These are phyloP conservation scores for Hyaloscypha finlandica DNA, from an alignment of 495 filamentous ascomycete genomes.

Conservation along the genomic window DNA sequence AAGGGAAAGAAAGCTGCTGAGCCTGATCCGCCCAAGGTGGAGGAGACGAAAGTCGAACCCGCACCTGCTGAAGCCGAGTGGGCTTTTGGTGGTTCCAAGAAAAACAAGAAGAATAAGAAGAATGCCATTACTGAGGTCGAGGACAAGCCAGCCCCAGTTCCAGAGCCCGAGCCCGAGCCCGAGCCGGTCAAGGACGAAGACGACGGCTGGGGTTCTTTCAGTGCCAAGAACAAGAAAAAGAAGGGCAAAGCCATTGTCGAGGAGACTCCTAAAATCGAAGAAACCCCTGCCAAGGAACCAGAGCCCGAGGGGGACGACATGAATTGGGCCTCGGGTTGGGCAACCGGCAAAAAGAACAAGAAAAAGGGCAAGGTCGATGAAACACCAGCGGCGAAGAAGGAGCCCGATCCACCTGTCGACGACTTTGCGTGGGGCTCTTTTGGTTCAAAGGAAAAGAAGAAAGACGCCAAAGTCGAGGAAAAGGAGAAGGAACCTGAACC, in stretches of 20 bases:
- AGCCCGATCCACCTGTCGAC: conserved; percentile 21
- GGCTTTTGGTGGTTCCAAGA: conserved; percentile 31
- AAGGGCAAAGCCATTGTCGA: conserved; percentile 31
- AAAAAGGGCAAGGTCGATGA: conserved; percentile 36
- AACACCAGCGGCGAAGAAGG: conserved; percentile 25
- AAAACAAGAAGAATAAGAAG: conserved; percentile 39
- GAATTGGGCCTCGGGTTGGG: not conserved
- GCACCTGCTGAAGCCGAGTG: conserved; percentile 18
- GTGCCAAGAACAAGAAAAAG: conserved; percentile 32
- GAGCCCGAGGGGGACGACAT: conserved; percentile 11
- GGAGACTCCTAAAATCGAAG: conserved; percentile 15
- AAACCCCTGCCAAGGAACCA: conserved; percentile 28
- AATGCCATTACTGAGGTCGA: conserved; percentile 32
- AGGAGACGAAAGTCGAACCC: conserved; percentile 24
- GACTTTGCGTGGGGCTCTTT: conserved; percentile 33
- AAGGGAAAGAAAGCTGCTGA: conserved; percentile 27
- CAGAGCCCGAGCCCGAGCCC: not conserved
- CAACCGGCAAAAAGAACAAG: not conserved
- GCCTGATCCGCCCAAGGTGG: conserved; percentile 18
- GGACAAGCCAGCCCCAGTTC: not conserved
- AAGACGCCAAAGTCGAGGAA: conserved; percentile 27
- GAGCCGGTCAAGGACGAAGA: not conserved
- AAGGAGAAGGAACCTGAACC: conserved; percentile 19
- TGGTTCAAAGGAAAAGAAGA: conserved; percentile 42
- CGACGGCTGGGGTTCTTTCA: conserved; percentile 1